These are phyloP conservation scores for Mycena galopus DNA, from an alignment of 768 basidiomycete species.

Conservation along the genomic window DNA sequence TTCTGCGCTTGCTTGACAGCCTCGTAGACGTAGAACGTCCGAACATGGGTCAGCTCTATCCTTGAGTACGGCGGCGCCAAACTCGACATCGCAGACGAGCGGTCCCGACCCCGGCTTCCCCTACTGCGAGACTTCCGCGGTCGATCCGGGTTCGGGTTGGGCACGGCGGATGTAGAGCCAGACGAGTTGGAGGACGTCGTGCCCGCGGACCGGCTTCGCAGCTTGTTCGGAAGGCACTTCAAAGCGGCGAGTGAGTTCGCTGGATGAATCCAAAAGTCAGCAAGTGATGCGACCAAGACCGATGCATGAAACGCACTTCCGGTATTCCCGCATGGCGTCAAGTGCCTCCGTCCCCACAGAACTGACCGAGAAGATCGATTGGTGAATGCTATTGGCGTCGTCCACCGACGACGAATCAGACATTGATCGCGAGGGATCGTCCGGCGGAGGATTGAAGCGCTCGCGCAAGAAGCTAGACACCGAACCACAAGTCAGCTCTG, in stretches of 20 bases:
- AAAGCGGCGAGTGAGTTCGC: conserved; percentile 17
- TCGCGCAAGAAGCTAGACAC: conserved; percentile 39
- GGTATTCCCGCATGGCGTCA: conserved; percentile 39
- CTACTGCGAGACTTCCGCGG: conserved; percentile 28
- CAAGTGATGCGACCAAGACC: neutral
- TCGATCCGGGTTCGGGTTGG: conserved; percentile 16
- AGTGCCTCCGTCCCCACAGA: conserved; percentile 36
- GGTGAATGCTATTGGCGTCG: conserved; percentile 26
- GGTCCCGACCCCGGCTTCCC: conserved; percentile 30
- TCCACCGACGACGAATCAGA: conserved; percentile 18
- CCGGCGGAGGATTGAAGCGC: conserved; percentile 40
- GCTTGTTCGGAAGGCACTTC: neutral
- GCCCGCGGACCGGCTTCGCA: neutral
- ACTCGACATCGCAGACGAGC: conserved; percentile 8
- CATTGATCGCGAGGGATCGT: conserved; percentile 22
- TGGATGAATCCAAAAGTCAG: neutral
- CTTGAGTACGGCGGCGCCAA: conserved; percentile 41
- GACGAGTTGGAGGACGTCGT: neutral
- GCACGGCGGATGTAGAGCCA: neutral
- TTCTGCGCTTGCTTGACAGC: conserved; percentile 29
- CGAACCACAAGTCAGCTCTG: conserved; percentile 4
- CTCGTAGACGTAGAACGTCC: conserved; percentile 44
- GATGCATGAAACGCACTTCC: conserved; percentile 13
- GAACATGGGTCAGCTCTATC: conserved; percentile 42
- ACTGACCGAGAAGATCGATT: conserved; percentile 30